Base-by-base conservation (phyloP, 805 yeast species). In the Candida lessepsii region DNA sequence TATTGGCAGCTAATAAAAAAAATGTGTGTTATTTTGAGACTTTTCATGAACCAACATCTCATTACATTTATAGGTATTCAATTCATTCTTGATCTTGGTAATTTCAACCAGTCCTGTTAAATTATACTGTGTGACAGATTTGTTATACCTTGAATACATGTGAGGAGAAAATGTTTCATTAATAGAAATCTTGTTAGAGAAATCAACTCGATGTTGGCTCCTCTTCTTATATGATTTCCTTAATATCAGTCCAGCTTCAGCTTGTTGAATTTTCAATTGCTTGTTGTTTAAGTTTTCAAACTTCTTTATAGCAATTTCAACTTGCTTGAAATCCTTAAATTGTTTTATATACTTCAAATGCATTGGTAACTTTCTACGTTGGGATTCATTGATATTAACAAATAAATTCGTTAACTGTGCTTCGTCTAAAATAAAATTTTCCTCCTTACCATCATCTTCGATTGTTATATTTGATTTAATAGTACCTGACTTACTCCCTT, bases 1-100 rank as follows among this genome's bases (percentile, higher is more conserved):
- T 9, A 23, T 23, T 23, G 11, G 11, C 21, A 32, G 53, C 38
- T 64, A 71, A 46, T 68, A 72, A 54, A 81, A 83, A 56, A 75
- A 81, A 52, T 85, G 91, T 6, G 91, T 85, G 55, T 78, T 75
- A 21, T 63, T 58, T 40, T 69, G 72, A 27, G 86, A 79, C 26
- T 67, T 62, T 41, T 76, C 81, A 56, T 85, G 88, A 25, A 85
- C 84, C 27, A 66, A 58, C 95, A 85, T 85, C 41, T 77, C 83
- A 40, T 63, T 65, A 46, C 76, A 71, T 55, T 85, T 85, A 61
- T 64, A 83, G 18, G 68, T 63, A 52, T 85, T 85, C 50, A 85
- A 58, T 54, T 85, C 91, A 28, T 65, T 61, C 56, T 86, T 78
- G 48, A 85, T 79, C 37, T 68, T 70, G 46, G 70, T 71, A 41